Evolutionary conservation across 2,329 filamentous ascomycete species (phyloP), one percentile per base, ranked within the genome.

Genomic region (Thermoascus crustaceus): DNA sequence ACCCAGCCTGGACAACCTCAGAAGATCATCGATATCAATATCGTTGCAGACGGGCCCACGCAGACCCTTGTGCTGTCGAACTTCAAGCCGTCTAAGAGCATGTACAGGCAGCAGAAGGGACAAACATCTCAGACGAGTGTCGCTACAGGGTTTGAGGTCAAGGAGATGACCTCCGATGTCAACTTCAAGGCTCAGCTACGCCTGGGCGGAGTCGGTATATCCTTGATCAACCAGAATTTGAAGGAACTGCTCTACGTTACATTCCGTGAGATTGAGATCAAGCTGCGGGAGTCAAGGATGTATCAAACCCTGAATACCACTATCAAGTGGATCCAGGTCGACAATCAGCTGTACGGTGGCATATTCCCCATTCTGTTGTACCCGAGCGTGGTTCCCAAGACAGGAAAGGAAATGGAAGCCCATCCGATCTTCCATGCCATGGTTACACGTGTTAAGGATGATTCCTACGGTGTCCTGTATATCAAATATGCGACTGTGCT

Each of bases 301-400:
- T 94, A 94, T 54, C 91, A 98, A 61, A 96, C 87, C 1, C 64
- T 95, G 42, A 89, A 85, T 31, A 70, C 91, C 33, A 85, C 86
- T 0, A 82, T 96, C 57, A 96, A 98, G 60, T 98, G 93, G 93
- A 91, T 98, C 18, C 91, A 98, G 61, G 85, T 98, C 49, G 91
- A 98, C 63, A 98, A 98, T 50, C 91, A 98, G 60, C 76, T 98
- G 9, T 98, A 98, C 53, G 93, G 93, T 18, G 91, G 93, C 17
- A 88, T 98, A 48, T 98, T 98, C 71, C 91, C 91, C 0, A 94
- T 98, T 65, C 78, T 98, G 19, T 71, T 98, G 38, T 98, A 98
- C 57, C 91, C 91, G 4, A 95, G 88, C 62, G 91, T 98, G 7
- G 91, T 98, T 10, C 89, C 91, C 0, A 96, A 96, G 72, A 91